Percentiles rank a stretch among this genome's conserved stretches.
Conservation (phyloP, 1,284 basidiomycete species). For the Wolfiporia cocos region DNA sequence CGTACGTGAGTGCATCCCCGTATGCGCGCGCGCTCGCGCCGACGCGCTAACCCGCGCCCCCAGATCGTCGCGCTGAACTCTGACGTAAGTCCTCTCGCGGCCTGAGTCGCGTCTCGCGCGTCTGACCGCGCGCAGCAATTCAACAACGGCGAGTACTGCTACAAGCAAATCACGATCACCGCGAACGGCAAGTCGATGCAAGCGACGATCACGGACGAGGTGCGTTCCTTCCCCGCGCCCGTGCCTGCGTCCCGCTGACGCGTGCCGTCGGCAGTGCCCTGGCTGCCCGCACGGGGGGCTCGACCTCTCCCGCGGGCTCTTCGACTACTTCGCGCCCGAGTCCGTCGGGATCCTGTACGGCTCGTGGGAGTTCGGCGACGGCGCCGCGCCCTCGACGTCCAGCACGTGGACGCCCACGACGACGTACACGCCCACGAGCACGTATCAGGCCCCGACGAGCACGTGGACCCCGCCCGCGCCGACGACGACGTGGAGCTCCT, state of each 20-base stretch:
- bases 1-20: constrained; percentile 26
- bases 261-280: constrained; percentile 66
- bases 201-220: constrained; percentile 21
- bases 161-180: constrained; percentile 13
- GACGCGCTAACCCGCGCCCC: background rate
- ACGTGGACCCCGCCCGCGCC: background rate
- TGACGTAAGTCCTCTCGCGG: constrained; percentile 25
- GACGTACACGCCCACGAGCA: constrained; percentile 9
- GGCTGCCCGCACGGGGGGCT: constrained; percentile 69
- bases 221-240: constrained; percentile 2
- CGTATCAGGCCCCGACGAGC: background rate
- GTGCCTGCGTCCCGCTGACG: background rate
- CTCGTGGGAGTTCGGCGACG: constrained; percentile 15
- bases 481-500: background rate
- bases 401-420: constrained; percentile 8
- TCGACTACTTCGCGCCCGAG: constrained; percentile 46
- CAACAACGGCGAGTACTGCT: constrained; percentile 17
- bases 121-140: constrained; percentile 10
- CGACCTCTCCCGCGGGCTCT: constrained; percentile 76
- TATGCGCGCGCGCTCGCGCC: background rate
- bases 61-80: constrained; percentile 35
- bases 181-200: constrained; percentile 18
- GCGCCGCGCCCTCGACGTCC: constrained; percentile 8
- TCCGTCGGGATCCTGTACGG: constrained; percentile 20
- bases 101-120: too few relatives aligned